Evolutionary conservation across 1,139 yeast genomes (phyloP).

Genomic region (Lodderomyces orthopsilosis): DNA sequence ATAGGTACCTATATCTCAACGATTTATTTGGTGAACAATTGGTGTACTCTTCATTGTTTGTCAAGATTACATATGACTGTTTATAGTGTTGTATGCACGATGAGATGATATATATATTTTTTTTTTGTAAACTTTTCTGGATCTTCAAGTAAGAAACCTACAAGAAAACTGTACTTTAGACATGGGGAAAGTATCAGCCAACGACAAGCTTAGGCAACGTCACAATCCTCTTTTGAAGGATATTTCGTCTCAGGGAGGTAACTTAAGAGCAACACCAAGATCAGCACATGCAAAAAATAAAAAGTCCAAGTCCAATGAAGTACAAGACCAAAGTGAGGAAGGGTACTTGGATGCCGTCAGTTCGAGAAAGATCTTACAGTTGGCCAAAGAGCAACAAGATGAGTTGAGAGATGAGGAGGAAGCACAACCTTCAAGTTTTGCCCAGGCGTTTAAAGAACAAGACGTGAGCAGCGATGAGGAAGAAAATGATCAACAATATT

Average conservation of each 20-base stretch:
- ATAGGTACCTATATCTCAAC: conserved; percentile 72
- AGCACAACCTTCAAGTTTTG: conserved; percentile 19
- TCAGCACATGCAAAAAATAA: conserved; percentile 13
- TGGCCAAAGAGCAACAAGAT: conserved; percentile 90
- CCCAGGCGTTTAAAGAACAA: conserved; percentile 24
- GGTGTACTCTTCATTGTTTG: conserved; percentile 73
- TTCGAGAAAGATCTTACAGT: conserved; percentile 79
- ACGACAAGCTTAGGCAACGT: conserved; percentile 50
- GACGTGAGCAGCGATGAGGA: conserved; percentile 19
- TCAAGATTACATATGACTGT: conserved; percentile 39
- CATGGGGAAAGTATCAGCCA: conserved; percentile 66
- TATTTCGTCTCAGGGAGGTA: conserved; percentile 69
- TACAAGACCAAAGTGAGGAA: conserved; percentile 51
- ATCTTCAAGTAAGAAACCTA: neutral
- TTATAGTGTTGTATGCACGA: conserved; percentile 2
- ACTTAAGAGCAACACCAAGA: conserved; percentile 48
- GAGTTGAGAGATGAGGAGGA: conserved; percentile 72
- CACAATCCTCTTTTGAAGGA: conserved; percentile 83
- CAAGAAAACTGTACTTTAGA: neutral
- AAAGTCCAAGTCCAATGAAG: conserved; percentile 16
- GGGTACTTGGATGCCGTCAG: conserved; percentile 75
- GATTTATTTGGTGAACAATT: conserved; percentile 80
- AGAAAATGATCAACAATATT: conserved; percentile 22
- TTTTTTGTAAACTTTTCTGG: conserved; percentile 1
- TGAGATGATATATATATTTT: conserved; percentile 7